Evolutionary conservation across 495 filamentous ascomycete species (phyloP).

Genomic region (Aspergillus incahuasiensis): DNA sequence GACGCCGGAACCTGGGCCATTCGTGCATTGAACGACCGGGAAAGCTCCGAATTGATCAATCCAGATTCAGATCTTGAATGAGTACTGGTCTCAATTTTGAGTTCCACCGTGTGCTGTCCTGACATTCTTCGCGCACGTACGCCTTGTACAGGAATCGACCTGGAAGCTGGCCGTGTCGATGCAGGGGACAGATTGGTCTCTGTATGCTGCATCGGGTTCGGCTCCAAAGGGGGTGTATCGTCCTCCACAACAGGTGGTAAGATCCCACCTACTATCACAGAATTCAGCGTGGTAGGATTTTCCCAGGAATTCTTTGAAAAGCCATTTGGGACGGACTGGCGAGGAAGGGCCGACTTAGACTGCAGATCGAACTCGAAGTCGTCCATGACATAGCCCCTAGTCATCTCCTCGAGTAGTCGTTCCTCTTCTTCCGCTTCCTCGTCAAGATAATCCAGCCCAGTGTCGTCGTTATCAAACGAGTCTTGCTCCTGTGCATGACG

Average conservation of each 20-base stretch:
- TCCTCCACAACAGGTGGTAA: constrained; percentile 77
- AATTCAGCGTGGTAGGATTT: constrained; percentile 76
- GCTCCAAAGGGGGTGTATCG: constrained; percentile 30
- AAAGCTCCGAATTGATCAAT: constrained; percentile 38
- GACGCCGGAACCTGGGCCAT: constrained; percentile 23
- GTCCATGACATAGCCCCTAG: constrained; percentile 77
- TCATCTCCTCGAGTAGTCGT: constrained; percentile 88
- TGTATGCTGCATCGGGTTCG: constrained; percentile 25
- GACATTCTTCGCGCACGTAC: constrained; percentile 81
- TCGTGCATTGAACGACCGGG: constrained; percentile 29
- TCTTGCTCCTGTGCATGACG: constrained; percentile 37
- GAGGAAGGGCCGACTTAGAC: constrained; percentile 70
- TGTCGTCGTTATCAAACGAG: constrained; percentile 24
- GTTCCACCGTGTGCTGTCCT: constrained; percentile 67
- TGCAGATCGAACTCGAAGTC: constrained; percentile 77
- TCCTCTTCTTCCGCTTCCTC: constrained; percentile 91
- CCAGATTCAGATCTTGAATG: constrained; percentile 39
- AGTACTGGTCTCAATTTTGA: constrained; percentile 82
- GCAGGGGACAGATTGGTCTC: constrained; percentile 15
- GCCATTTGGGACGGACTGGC: constrained; percentile 84
- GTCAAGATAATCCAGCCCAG: constrained; percentile 49
- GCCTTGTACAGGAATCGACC: constrained; percentile 42
- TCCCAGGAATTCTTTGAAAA: constrained; percentile 83
- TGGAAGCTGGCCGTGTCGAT: constrained; percentile 20
- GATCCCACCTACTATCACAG: constrained; percentile 65